phyloP scores from a whole-genome alignment of 164 flowering plant genomes.

The Saururus chinensis region DNA sequence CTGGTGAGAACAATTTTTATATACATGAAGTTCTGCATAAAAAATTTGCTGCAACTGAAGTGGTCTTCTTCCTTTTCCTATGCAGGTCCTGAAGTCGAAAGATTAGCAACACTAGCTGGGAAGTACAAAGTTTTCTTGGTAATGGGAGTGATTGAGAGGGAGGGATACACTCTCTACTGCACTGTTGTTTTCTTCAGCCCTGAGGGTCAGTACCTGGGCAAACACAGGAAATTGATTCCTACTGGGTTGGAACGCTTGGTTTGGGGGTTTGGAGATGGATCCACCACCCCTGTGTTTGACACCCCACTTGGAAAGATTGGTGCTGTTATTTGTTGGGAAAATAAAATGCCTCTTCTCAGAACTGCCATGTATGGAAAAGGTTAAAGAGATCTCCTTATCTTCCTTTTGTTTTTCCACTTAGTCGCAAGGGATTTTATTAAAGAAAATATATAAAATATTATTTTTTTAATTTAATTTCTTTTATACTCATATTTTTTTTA shows the following conservation, averaged over 20 bases:
- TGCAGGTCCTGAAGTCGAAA: constrained; percentile 83
- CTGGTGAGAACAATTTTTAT: constrained; percentile 29
- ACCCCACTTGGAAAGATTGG: constrained; percentile 86
- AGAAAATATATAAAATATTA: too few species aligned
- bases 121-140: constrained; percentile 77
- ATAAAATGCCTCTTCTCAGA: constrained; percentile 89
- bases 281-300: constrained; percentile 82
- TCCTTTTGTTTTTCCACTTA: too few species aligned
- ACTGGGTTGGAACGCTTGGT: constrained; percentile 78
- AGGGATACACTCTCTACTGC: constrained; percentile 86
- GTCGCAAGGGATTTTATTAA: too few species aligned
- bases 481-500: too few species aligned
- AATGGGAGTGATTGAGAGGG: constrained; percentile 91
- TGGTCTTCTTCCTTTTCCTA: too few species aligned
- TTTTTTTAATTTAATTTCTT: too few species aligned
- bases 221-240: constrained; percentile 92
- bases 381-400: neutral
- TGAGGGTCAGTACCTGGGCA: constrained; percentile 83
- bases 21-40: too few species aligned
- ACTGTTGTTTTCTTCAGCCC: constrained; percentile 75
- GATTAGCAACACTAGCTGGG: constrained; percentile 88
- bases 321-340: constrained; percentile 95
- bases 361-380: constrained; percentile 96
- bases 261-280: constrained; percentile 98
- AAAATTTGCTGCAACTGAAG: neutral